phyloP scores from a whole-genome alignment of 305 asterid species.

The Fraxinus albicans region DNA sequence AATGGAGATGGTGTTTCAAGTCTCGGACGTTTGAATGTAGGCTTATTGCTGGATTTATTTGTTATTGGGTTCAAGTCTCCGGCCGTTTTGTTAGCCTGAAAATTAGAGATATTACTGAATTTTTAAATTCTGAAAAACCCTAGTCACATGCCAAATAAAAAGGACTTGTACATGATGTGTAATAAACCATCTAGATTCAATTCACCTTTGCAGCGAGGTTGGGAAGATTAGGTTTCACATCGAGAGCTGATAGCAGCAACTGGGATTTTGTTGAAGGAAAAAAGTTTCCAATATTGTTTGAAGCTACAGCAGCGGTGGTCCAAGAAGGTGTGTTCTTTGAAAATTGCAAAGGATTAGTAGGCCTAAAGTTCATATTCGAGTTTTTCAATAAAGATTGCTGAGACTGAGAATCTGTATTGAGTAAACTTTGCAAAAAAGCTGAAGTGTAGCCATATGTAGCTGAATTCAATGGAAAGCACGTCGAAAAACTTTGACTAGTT shows the following conservation, averaged over 20 bases:
- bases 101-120: neutral
- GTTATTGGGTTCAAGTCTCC: conserved; percentile 12
- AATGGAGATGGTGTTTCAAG: conserved; percentile 78
- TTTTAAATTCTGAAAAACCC: neutral
- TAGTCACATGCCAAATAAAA: neutral
- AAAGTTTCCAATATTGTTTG: conserved; percentile 17
- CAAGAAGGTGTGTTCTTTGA: conserved; percentile 31
- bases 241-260: conserved; percentile 27
- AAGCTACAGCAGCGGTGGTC: conserved; percentile 7
- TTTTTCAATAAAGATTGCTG: conserved; percentile 20
- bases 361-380: conserved; percentile 34
- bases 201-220: neutral
- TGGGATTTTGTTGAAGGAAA: conserved; percentile 39
- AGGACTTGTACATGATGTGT: neutral
- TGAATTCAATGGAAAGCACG: conserved; percentile 30
- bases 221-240: neutral
- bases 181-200: neutral
- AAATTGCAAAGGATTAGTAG: conserved; percentile 26
- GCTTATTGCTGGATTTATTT: conserved; percentile 45
- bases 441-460: conserved; percentile 32
- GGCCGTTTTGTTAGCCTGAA: neutral
- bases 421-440: conserved; percentile 39
- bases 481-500: conserved; percentile 1
- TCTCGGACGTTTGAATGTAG: conserved; percentile 59
- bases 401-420: conserved; percentile 29